Percentiles rank a stretch among this genome's conserved stretches.
Evolutionary conservation across 78 protist genomes (phyloP).

Genomic region (Mastigamoeba balamuthi): DNA sequence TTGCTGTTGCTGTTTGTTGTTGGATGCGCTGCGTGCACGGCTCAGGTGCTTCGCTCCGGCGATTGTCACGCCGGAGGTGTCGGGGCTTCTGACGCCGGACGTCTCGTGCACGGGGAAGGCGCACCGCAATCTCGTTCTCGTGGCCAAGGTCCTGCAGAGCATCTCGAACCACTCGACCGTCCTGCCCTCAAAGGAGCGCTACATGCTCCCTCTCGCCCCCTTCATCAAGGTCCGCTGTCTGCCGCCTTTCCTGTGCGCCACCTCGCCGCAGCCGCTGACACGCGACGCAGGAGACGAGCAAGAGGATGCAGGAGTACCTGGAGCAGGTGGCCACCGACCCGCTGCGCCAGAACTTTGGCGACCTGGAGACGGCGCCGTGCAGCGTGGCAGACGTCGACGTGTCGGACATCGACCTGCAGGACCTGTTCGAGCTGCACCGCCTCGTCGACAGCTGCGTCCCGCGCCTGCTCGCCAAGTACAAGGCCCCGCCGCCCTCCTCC

Average conservation of each 20-base stretch:
- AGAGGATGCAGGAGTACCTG: conserved; percentile 51
- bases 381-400: too few species aligned
- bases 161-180: not conserved
- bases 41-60: conserved; percentile 46
- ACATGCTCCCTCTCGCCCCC: too few species aligned
- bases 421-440: conserved; percentile 35
- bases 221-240: not conserved
- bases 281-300: too few species aligned
- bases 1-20: too few species aligned
- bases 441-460: conserved; percentile 18
- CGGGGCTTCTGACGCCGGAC: conserved; percentile 26
- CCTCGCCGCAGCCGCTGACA: not conserved
- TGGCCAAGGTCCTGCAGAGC: conserved; percentile 51
- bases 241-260: not conserved
- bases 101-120: conserved; percentile 11
- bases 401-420: too few species aligned
- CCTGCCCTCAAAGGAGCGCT: not conserved
- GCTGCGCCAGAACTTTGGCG: too few species aligned
- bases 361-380: too few species aligned
- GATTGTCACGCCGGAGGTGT: conserved; percentile 43
- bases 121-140: conserved; percentile 38
- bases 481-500: not conserved
- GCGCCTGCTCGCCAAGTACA: not conserved
- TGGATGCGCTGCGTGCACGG: too few species aligned
- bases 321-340: conserved; percentile 24